Conservation (phyloP, 179 eudicot species). For the Silene vulgaris region DNA sequence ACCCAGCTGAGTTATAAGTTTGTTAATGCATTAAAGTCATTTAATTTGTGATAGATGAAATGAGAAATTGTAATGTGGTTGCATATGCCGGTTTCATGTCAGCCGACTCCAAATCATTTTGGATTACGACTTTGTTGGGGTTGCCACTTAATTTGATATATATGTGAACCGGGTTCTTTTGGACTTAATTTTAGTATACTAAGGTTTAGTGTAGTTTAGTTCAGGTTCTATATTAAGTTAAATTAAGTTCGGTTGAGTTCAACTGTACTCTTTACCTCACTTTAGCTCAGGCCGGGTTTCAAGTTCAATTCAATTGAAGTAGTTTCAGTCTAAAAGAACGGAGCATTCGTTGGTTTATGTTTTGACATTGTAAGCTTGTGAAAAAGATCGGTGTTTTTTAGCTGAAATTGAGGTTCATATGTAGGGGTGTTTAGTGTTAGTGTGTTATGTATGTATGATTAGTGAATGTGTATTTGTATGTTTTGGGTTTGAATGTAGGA, state of each 20-base stretch:
- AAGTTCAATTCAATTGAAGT: background rate
- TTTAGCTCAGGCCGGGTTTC: background rate
- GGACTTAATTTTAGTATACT: no score
- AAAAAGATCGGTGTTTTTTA: background rate
- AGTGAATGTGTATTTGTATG: conserved; percentile 7
- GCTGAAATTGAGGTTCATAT: background rate
- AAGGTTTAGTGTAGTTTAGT: no score
- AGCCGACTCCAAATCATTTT: background rate
- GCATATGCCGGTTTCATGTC: conserved; percentile 4
- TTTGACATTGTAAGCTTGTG: conserved; percentile 1
- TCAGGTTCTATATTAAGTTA: no score
- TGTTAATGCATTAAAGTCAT: background rate
- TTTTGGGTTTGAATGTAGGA: conserved; percentile 47
- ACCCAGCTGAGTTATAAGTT: background rate
- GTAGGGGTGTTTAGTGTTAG: background rate
- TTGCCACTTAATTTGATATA: background rate
- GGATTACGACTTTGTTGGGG: background rate
- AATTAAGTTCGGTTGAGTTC: no score
- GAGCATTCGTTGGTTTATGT: background rate
- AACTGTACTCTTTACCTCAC: no score
- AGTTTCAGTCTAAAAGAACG: no score
- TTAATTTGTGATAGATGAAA: background rate
- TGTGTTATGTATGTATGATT: background rate
- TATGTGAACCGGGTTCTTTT: background rate
- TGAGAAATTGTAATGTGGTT: background rate